phyloP scores from a whole-genome alignment of 169 alveolate genomes.

The Eimeria sp. region DNA sequence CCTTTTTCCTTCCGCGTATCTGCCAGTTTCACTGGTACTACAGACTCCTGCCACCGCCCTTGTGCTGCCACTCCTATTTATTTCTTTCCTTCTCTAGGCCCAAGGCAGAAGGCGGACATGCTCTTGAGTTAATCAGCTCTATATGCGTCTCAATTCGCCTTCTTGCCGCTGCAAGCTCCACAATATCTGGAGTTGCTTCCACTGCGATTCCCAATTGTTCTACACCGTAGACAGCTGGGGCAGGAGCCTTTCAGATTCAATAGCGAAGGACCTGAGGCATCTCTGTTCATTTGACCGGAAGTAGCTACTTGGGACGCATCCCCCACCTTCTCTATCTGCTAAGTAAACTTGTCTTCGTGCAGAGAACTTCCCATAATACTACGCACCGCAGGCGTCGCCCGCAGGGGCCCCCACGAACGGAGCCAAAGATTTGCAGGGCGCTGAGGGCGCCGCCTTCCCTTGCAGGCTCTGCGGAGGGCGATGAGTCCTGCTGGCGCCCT shows the following conservation, averaged over 20 bases:
- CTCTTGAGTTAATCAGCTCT: slow-evolving; percentile 8
- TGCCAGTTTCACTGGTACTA: neutral
- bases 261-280: neutral
- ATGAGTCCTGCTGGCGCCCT: neutral
- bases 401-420: slow-evolving; percentile 24
- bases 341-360: neutral
- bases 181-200: neutral
- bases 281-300: neutral
- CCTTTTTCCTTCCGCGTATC: neutral
- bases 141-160: neutral
- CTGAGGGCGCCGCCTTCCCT: neutral
- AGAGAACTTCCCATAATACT: neutral
- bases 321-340: neutral
- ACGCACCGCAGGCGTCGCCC: neutral
- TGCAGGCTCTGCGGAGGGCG: neutral
- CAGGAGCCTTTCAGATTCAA: neutral
- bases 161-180: neutral
- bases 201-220: neutral
- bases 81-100: slow-evolving; percentile 6
- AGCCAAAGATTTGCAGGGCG: slow-evolving; percentile 11
- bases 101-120: slow-evolving; percentile 7
- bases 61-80: slow-evolving; percentile 3
- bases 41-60: neutral
- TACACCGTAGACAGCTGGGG: neutral
- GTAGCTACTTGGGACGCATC: neutral